These are phyloP conservation scores for Termitomyces sp. DNA, from an alignment of 768 basidiomycete genomes.

Conservation along the genomic window DNA sequence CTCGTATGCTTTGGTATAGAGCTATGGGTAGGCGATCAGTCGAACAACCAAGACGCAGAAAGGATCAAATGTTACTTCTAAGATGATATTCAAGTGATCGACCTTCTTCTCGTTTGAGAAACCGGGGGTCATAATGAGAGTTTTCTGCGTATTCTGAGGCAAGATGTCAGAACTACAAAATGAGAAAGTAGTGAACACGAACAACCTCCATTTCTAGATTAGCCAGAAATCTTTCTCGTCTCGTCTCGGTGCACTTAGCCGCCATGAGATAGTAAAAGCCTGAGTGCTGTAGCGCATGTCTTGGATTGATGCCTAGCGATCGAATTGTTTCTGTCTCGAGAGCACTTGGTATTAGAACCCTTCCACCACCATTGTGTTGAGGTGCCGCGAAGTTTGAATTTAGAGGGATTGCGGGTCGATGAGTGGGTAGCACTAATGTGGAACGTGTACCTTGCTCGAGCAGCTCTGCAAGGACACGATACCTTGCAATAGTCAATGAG, in stretches of 20 bases:
- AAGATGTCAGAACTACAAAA: background rate
- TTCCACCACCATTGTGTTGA: constrained; percentile 7
- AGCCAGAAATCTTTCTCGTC: constrained; percentile 61
- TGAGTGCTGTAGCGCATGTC: constrained; percentile 80
- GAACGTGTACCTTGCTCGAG: constrained; percentile 74
- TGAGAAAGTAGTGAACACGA: background rate
- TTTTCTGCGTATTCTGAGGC: constrained; percentile 26
- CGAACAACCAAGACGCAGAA: background rate
- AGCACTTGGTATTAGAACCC: constrained; percentile 7
- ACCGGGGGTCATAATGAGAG: constrained; percentile 50
- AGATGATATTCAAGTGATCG: constrained; percentile 74
- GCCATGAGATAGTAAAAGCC: constrained; percentile 92
- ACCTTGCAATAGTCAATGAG: constrained; percentile 34
- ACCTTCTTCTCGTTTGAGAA: constrained; percentile 89
- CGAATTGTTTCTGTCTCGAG: constrained; percentile 57
- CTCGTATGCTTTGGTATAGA: constrained; percentile 94
- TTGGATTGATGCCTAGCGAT: constrained; percentile 69
- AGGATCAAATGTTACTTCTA: constrained; percentile 56
- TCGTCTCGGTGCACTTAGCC: constrained; percentile 75
- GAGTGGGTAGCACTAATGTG: constrained; percentile 55
- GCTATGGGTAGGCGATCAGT: constrained; percentile 31
- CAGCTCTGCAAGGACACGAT: constrained; percentile 87
- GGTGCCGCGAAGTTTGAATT: constrained; percentile 12
- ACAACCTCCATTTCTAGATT: constrained; percentile 54
- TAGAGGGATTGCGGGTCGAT: constrained; percentile 36